phyloP scores from a whole-genome alignment of 345 rosid species.

The Geranium rotundifolium region DNA sequence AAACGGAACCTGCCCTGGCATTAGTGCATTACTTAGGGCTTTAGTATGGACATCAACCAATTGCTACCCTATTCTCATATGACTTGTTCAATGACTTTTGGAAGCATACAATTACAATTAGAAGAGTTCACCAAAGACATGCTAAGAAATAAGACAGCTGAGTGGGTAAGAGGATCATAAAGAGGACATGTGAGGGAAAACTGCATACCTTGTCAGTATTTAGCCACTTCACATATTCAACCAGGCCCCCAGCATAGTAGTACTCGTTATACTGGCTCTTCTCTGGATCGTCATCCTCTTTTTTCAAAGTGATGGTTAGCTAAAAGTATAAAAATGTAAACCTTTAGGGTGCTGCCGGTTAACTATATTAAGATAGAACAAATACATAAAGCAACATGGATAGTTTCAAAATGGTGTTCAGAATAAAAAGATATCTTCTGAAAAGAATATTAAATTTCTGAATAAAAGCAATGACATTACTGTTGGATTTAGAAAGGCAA shows the following conservation, averaged over 20 bases:
- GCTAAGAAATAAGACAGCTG: neutral
- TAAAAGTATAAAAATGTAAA: constrained; percentile 22
- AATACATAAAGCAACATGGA: neutral
- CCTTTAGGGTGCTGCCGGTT: constrained; percentile 1
- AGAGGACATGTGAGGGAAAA: neutral
- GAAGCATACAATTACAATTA: too few species aligned
- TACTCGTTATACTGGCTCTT: constrained; percentile 55
- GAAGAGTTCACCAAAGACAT: neutral
- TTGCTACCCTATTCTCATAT: neutral
- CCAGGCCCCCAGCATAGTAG: constrained; percentile 74
- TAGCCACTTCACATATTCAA: constrained; percentile 88
- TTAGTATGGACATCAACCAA: neutral
- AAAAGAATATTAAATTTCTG: neutral
- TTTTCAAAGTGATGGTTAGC: constrained; percentile 61
- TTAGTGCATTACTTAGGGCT: neutral
- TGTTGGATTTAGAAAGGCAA: constrained; percentile 91
- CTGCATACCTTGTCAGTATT: constrained; percentile 68
- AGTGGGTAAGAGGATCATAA: neutral
- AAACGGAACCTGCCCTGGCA: neutral
- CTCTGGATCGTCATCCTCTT: constrained; percentile 48
- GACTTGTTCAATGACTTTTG: neutral
- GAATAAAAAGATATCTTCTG: neutral
- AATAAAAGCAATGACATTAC: constrained; percentile 22
- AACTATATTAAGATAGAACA: neutral
- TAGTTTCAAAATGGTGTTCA: too few species aligned